Conservation (phyloP, 2,329 filamentous ascomycete species). For the Neonectria sp. region DNA sequence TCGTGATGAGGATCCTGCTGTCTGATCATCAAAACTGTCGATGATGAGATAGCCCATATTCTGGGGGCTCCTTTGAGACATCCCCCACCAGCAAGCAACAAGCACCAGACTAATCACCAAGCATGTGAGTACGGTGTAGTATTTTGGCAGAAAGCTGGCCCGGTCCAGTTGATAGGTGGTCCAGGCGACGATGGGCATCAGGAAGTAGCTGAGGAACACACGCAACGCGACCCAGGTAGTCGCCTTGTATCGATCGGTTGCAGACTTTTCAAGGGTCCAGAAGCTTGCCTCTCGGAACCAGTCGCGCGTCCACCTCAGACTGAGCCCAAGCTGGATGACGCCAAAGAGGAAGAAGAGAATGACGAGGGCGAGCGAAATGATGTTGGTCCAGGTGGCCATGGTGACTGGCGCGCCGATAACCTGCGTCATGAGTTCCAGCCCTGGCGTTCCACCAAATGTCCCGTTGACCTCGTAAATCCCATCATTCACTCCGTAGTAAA, state of each 20-base stretch:
- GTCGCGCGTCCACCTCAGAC: conserved; percentile 54
- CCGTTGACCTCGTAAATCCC: conserved; percentile 78
- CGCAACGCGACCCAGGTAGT: conserved; percentile 23
- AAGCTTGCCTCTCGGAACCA: conserved; percentile 27
- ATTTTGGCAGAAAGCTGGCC: conserved; percentile 34
- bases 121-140: conserved; percentile 53
- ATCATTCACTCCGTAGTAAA: conserved; percentile 56
- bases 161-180: conserved; percentile 79
- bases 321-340: conserved; percentile 59
- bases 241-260: conserved; percentile 57
- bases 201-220: conserved; percentile 81
- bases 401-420: conserved; percentile 75
- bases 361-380: conserved; percentile 75
- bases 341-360: conserved; percentile 72
- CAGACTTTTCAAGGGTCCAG: conserved; percentile 30
- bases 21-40: conserved; percentile 75
- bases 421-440: conserved; percentile 77
- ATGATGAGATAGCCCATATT: conserved; percentile 44
- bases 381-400: conserved; percentile 77
- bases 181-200: conserved; percentile 79
- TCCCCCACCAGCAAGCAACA: conserved; percentile 49
- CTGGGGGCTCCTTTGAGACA: conserved; percentile 41
- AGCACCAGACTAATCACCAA: conserved; percentile 42
- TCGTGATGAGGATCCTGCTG: conserved; percentile 50
- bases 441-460: conserved; percentile 68